These are phyloP conservation scores for Geoglossum cookeanum DNA, from an alignment of 2,329 filamentous ascomycete species.

Conservation along the genomic window DNA sequence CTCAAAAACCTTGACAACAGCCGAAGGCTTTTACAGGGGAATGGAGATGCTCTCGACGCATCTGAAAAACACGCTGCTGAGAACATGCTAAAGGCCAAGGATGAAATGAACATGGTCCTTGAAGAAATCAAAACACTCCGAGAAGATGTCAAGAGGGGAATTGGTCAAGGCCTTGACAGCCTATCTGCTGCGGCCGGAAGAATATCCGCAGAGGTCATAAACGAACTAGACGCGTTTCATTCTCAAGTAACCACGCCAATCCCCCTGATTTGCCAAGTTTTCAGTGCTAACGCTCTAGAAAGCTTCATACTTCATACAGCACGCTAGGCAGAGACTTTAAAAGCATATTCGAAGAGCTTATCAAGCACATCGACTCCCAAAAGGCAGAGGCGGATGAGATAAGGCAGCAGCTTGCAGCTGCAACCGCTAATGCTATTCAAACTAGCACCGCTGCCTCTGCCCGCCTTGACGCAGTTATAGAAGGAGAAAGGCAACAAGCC, in stretches of 20 bases:
- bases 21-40: constrained; percentile 49
- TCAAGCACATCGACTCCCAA: constrained; percentile 56
- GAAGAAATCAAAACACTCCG: constrained; percentile 83
- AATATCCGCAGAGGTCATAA: constrained; percentile 76
- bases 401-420: constrained; percentile 49
- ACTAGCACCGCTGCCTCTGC: constrained; percentile 48
- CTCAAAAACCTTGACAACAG: constrained; percentile 50
- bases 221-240: constrained; percentile 71
- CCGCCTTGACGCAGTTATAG: constrained; percentile 48
- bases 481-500: constrained; percentile 56
- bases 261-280: neutral
- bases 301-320: constrained; percentile 72
- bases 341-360: constrained; percentile 60
- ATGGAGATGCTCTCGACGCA: constrained; percentile 45
- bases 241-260: constrained; percentile 29
- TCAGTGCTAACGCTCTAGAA: constrained; percentile 9
- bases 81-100: constrained; percentile 49
- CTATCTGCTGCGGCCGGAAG: constrained; percentile 70
- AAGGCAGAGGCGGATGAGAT: constrained; percentile 57
- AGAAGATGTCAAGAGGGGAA: constrained; percentile 69
- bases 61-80: constrained; percentile 49
- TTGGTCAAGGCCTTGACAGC: constrained; percentile 67
- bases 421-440: constrained; percentile 47
- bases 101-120: constrained; percentile 78
- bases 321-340: constrained; percentile 75